Percentiles rank a stretch among this genome's conserved stretches.
Evolutionary conservation across 2,329 filamentous ascomycete genomes (phyloP).

Genomic region (Pseudocercospora crystallina): DNA sequence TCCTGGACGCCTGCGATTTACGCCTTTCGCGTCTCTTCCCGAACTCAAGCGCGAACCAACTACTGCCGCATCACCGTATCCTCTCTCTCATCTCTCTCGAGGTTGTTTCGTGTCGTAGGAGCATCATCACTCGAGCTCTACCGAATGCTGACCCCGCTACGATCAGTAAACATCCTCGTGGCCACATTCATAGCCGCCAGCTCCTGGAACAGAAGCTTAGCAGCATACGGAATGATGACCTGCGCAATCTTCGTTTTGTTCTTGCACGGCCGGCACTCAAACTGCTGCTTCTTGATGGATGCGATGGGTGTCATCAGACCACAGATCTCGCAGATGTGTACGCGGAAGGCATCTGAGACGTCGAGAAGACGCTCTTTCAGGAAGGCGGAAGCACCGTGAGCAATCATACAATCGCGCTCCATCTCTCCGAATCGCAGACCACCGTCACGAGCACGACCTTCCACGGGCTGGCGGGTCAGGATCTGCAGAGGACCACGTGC

Average conservation of each 20-base stretch:
- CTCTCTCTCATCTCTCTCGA: not conserved
- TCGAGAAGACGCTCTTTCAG: slow-evolving; percentile 96
- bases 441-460: slow-evolving; percentile 96
- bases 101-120: not conserved
- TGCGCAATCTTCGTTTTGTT: slow-evolving; percentile 99
- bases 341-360: slow-evolving; percentile 95
- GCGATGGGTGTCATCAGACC: slow-evolving; percentile 98
- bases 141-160: slow-evolving; percentile 34
- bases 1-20: too few relatives aligned
- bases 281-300: slow-evolving; percentile 93
- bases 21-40: too few relatives aligned
- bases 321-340: slow-evolving; percentile 98
- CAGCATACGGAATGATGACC: slow-evolving; percentile 95
- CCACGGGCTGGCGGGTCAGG: slow-evolving; percentile 92
- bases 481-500: slow-evolving; percentile 96
- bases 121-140: slow-evolving; percentile 14
- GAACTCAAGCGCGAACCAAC: not conserved
- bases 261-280: slow-evolving; percentile 95
- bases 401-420: slow-evolving; percentile 99
- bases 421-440: slow-evolving; percentile 99
- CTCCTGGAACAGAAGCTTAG: slow-evolving; percentile 98
- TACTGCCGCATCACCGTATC: not conserved
- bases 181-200: slow-evolving; percentile 98
- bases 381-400: slow-evolving; percentile 96
- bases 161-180: slow-evolving; percentile 85